Evolutionary conservation across 2,329 filamentous ascomycete genomes (phyloP).

Genomic region (Malbranchea zuffiana): DNA sequence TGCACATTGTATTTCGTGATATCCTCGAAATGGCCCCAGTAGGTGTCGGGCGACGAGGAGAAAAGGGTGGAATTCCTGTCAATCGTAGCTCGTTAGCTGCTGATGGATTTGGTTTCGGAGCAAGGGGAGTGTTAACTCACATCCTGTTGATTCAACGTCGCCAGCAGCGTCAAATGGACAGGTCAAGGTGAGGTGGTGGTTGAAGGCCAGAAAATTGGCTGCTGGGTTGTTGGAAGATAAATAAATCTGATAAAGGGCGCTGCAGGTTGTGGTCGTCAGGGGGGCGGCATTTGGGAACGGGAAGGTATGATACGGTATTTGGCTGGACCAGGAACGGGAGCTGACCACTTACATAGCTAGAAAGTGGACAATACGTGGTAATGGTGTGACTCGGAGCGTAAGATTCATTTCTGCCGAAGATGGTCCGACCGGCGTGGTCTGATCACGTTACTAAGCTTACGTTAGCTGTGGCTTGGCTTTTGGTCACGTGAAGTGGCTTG

Average conservation of each 20-base stretch:
- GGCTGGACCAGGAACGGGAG: not conserved
- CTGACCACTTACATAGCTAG: slow-evolving; percentile 2
- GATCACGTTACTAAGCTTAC: slow-evolving; percentile 6
- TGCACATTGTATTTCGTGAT: slow-evolving; percentile 66
- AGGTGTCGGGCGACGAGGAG: slow-evolving; percentile 38
- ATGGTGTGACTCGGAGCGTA: slow-evolving; percentile 2
- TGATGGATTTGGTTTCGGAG: too few relatives aligned
- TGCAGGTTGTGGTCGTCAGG: too few relatives aligned
- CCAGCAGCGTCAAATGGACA: slow-evolving; percentile 8
- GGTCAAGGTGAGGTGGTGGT: not conserved
- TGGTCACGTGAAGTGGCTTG: slow-evolving; percentile 4
- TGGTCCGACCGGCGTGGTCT: slow-evolving; percentile 8
- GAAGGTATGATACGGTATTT: not conserved
- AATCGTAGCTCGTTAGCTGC: too few relatives aligned
- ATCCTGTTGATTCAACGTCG: slow-evolving; percentile 15
- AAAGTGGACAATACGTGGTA: slow-evolving; percentile 5
- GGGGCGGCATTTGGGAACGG: too few relatives aligned
- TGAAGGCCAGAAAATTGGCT: too few relatives aligned
- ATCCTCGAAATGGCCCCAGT: slow-evolving; percentile 56
- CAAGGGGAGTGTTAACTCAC: slow-evolving; percentile 14
- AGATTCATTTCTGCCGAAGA: slow-evolving; percentile 6
- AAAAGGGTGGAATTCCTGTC: slow-evolving; percentile 38
- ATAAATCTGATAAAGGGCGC: too few relatives aligned
- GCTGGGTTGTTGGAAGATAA: too few relatives aligned
- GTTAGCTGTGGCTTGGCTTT: too few relatives aligned